Percentiles rank a stretch among this genome's conserved stretches.
Evolutionary conservation across 2,329 filamentous ascomycete genomes (phyloP).

Genomic region (Fusarium nodosum): DNA sequence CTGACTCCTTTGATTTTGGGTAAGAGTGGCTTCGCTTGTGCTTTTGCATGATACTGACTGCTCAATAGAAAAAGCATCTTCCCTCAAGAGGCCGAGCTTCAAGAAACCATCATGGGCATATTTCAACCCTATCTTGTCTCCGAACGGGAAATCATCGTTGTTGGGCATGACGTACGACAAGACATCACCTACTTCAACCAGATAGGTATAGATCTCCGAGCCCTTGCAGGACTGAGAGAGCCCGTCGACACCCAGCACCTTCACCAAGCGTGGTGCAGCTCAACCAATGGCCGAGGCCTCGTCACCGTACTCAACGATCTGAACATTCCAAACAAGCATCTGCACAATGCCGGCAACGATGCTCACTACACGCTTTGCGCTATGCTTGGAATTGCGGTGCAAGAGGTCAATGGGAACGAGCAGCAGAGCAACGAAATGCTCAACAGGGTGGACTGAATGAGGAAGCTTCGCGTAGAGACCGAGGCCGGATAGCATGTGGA

Average conservation of each 20-base stretch:
- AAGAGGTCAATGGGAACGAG: slow-evolving; percentile 43
- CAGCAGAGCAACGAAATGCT: slow-evolving; percentile 28
- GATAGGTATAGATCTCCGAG: slow-evolving; percentile 73
- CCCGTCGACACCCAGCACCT: slow-evolving; percentile 80
- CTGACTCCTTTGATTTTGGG: slow-evolving; percentile 82
- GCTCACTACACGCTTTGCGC: slow-evolving; percentile 83
- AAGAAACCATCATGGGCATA: slow-evolving; percentile 54
- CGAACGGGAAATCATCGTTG: slow-evolving; percentile 73
- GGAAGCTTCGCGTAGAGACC: background rate
- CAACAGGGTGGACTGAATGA: slow-evolving; percentile 30
- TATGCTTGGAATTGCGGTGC: slow-evolving; percentile 67
- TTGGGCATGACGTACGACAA: slow-evolving; percentile 78
- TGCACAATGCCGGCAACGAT: slow-evolving; percentile 94
- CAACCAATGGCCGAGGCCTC: slow-evolving; percentile 69
- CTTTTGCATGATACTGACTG: slow-evolving; percentile 20
- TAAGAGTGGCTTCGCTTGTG: slow-evolving; percentile 56
- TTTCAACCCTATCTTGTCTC: slow-evolving; percentile 52
- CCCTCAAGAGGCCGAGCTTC: slow-evolving; percentile 54
- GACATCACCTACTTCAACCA: slow-evolving; percentile 78
- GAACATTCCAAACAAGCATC: slow-evolving; percentile 70
- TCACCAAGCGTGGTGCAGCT: slow-evolving; percentile 72
- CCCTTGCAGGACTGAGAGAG: slow-evolving; percentile 68
- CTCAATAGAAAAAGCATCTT: slow-evolving; percentile 59
- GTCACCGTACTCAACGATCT: slow-evolving; percentile 73
- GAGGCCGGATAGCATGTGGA: background rate